Evolutionary conservation across 2,329 filamentous ascomycete species (phyloP), one percentile per base, ranked within the genome.

Genomic region (Cladorrhinum sp.): DNA sequence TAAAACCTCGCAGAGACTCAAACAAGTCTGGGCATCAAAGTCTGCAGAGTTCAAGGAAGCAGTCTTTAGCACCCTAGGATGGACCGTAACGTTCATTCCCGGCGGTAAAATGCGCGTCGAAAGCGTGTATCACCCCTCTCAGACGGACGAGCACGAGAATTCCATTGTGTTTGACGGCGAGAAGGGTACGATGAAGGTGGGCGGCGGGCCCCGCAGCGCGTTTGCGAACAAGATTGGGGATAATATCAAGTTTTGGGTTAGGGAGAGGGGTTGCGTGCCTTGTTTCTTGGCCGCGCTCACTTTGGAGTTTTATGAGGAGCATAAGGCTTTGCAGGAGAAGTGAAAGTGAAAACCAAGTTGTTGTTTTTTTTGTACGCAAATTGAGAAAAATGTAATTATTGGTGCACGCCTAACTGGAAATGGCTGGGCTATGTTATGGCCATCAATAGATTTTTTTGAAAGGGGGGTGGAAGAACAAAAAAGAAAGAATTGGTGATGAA

Each of bases 121-220:
- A 58, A 89, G 84, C 62, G 89, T 93, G 66, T 96, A 93, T 71
- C 90, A 90, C 71, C 89, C 92, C 0, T 87, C 85, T 1, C 75
- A 63, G 76, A 85, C 73, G 72, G 85, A 90, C 58, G 87, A 90
- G 70, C 85, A 91, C 72, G 86, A 89, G 73, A 88, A 88, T 67
- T 86, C 83, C 60, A 88, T 89, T 62, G 86, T 96, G 0, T 97
- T 97, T 73, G 92, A 96, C 74, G 92, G 92, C 55, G 92, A 97
- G 77, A 87, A 90, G 60, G 95, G 93, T 7, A 97, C 93, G 1
- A 99, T 99, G 95, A 99, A 99, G 81, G 90, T 99, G 60, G 91
- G 89, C 32, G 95, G 95, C 1, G 95, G 95, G 0, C 91, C 92
- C 1, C 85, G 90, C 71, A 96, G 91, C 71, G 82, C 86, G 12